A percentile compares a stretch with the other conserved stretches of the same genome.
These are phyloP conservation scores for Aspergillus heteromorphus DNA, from an alignment of 495 filamentous ascomycete species.

Conservation along the genomic window DNA sequence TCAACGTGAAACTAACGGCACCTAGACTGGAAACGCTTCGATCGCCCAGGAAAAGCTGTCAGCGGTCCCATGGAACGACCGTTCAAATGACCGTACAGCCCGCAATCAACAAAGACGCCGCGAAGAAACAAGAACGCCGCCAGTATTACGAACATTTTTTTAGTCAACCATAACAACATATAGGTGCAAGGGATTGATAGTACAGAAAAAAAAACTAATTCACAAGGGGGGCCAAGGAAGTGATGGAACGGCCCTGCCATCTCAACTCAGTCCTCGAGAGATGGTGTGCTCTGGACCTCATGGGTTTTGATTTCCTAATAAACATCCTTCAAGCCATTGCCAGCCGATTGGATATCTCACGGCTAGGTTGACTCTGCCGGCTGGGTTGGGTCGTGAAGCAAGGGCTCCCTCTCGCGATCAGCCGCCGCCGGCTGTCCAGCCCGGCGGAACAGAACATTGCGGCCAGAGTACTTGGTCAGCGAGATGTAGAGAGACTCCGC, in stretches of 20 bases:
- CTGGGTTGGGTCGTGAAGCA: slow-evolving; percentile 31
- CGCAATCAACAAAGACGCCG: background rate
- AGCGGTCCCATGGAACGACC: background rate
- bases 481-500: slow-evolving; percentile 58
- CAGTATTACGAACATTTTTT: background rate
- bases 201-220: background rate
- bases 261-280: background rate
- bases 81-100: background rate
- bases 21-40: background rate
- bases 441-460: slow-evolving; percentile 38
- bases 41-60: background rate
- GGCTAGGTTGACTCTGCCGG: slow-evolving; percentile 6
- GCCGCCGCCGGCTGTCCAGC: slow-evolving; percentile 28
- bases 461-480: slow-evolving; percentile 57
- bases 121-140: background rate
- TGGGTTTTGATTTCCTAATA: background rate
- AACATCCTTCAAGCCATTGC: background rate
- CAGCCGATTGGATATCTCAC: background rate
- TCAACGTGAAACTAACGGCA: background rate
- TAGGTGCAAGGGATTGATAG: background rate
- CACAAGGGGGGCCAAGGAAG: background rate
- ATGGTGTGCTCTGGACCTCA: background rate
- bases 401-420: slow-evolving; percentile 38
- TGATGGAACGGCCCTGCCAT: background rate
- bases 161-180: background rate